Evolutionary conservation across 805 yeast species (phyloP), one percentile per base, ranked within the genome.

Genomic region (Ogataea philodendri): DNA sequence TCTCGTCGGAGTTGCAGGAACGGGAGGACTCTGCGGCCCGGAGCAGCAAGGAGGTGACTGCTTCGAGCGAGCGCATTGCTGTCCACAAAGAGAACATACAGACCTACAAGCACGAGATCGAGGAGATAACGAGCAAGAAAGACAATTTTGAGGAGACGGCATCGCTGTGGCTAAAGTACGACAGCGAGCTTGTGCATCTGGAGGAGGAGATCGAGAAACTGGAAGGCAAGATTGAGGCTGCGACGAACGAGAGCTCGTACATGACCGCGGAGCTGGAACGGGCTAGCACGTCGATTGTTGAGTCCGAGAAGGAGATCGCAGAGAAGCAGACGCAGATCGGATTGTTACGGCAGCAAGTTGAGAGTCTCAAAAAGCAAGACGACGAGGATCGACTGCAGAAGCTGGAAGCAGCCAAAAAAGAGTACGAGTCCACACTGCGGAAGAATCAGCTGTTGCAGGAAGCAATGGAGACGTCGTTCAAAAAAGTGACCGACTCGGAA

Each of bases 241-340:
- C 69, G 26, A 55, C 57, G 2, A 76, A 74, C 22, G 95, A 87
- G 49, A 71, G 67, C 29, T 73, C 65, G 32, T 88, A 84, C 57
- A 81, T 80, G 76, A 50, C 57, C 7, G 66, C 64, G 19, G 90
- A 84, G 53, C 69, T 76, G 19, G 59, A 58, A 13, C 71, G 77
- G 33, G 82, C 87, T 0, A 47, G 55, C 8, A 59, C 57, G 7
- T 70, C 87, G 0, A 66, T 72, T 0, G 44, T 45, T 9, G 81
- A 74, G 11, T 69, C 79, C 1, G 52, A 61, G 1, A 29, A 28
- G 2, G 64, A 58, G 23, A 61, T 68, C 5, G 30, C 26, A 1
- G 37, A 35, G n/a, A 46, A 45, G 24, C 30, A 38, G 22, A 23
- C 21, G 5, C 42, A 36, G 15, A 37, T 47, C 22, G 37, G 27